Evolutionary conservation across 345 rosid species (phyloP), one percentile per base, ranked within the genome.

Genomic region (thale cress (Arabidopsis thaliana)): DNA sequence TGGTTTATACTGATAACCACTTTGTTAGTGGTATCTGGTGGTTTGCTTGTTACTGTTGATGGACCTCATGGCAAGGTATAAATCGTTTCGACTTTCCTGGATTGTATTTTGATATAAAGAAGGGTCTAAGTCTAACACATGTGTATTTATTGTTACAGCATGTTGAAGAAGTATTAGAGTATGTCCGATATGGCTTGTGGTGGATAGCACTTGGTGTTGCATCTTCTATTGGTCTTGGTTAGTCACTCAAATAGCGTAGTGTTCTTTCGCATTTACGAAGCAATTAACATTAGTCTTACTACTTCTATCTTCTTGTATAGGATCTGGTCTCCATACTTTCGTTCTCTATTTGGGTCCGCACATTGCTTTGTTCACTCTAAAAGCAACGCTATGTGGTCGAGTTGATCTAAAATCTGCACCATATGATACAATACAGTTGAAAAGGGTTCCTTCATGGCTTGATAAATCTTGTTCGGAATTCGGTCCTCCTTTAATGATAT

Each of bases 171-270:
- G 79, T 93, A 32, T 81, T 85, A 51, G 81, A 78, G 65, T 95
- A 93, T 81, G 57, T 80, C 1, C 83, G 73, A 59, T 93, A 81
- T 85, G 89, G 91, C 63, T 82, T 93, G 69, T 96, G 99, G 98
- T 96, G 98, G 99, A 65, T 85, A 57, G 86, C 94, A 44, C 98
- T 96, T 76, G 99, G 99, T 42, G 96, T 96, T 56, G 99, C 99
- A 65, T 96, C 99, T 73, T 96, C 99, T 33, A 93, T 96, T 75
- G 98, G 99, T 78, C 98, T 96, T 59, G 99, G 99, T 95, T 81
- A 90, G 96, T 25, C 76, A 36, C 67, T 13, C 60, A 2, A n/a
- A n/a, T n/a, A n/a, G n/a, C n/a, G n/a, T n/a, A n/a, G n/a, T n/a
- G n/a, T n/a, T n/a, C n/a, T n/a, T n/a, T 1, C 11, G 7, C n/a